These are phyloP conservation scores for Xylaria curta DNA, from an alignment of 495 filamentous ascomycete species.

Conservation along the genomic window DNA sequence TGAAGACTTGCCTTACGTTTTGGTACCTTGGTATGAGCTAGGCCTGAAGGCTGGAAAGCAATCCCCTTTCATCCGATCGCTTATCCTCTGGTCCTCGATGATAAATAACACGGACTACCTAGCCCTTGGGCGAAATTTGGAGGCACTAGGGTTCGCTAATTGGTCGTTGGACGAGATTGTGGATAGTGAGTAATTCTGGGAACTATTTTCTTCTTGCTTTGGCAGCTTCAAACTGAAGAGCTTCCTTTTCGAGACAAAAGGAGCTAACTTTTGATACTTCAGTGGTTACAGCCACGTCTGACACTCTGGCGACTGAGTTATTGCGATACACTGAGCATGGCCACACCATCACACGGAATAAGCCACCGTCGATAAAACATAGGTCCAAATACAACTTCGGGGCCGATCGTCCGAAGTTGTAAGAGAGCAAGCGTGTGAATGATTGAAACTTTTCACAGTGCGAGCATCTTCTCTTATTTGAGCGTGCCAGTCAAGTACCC, in stretches of 20 bases:
- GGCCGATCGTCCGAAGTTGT: constrained; percentile 3
- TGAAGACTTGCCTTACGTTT: constrained; percentile 24
- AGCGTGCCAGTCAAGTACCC: not conserved
- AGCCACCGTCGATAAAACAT: not conserved
- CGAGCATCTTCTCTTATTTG: not conserved
- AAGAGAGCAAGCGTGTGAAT: not conserved
- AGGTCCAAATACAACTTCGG: not conserved
- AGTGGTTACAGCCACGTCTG: constrained; percentile 4
- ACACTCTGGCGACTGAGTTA: constrained; percentile 1
- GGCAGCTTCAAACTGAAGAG: too few species aligned
- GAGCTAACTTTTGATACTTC: too few species aligned
- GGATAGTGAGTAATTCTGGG: not conserved
- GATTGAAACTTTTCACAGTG: not conserved
- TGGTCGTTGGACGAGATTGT: constrained; percentile 8
- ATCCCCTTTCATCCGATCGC: constrained; percentile 17
- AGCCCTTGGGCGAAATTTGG: constrained; percentile 4
- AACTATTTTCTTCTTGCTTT: too few species aligned
- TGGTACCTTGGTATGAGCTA: constrained; percentile 25
- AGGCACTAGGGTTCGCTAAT: not conserved
- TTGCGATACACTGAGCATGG: constrained; percentile 6
- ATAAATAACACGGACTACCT: constrained; percentile 22
- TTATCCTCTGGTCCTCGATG: constrained; percentile 23
- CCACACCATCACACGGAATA: not conserved
- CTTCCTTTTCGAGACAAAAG: too few species aligned
- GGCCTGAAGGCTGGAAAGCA: constrained; percentile 21